Evolutionary conservation across 139 green algal species (phyloP), one percentile per base, ranked within the genome.

Genomic region (Chlamydomonas applanata): DNA sequence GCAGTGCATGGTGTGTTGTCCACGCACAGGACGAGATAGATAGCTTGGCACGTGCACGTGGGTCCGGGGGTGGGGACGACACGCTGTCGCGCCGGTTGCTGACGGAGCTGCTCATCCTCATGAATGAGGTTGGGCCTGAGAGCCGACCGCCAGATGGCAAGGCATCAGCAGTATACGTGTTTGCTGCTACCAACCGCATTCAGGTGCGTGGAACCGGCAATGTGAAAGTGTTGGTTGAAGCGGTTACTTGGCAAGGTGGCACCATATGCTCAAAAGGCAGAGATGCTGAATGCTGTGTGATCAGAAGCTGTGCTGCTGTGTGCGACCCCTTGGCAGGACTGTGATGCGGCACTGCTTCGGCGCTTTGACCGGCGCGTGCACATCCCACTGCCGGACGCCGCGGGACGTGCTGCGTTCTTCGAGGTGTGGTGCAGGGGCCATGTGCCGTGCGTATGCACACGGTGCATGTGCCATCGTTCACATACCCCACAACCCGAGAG

Each of bases 141-240:
- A 0, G 19, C 14, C 2, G 13, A 34, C 19, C 27, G 16, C 49
- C 4, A 57, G 19, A 33, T 1, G 20, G 34, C 29, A 25, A 16
- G 45, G 27, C 7, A 29, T 20, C 9, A 35, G 46, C n/a, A 20
- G 49, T 89, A 9, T 88, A 81, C 63, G 60, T 89, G 2, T 84
- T 91, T 75, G 88, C 83, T 1, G 83, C 81, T 5, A 90, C 88
- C 53, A 92, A 92, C 61, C 88, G 88, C 35, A 80, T 88, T 17
- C 68, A 86, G 84, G 84, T 86, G 49, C 0, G 63, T 13, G 40
- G 2, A 5, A 62, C n/a, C n/a, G n/a, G n/a, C n/a, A n/a, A n/a
- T n/a, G n/a, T n/a, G n/a, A n/a, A n/a, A n/a, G n/a, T n/a, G n/a
- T n/a, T n/a, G n/a, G n/a, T n/a, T n/a, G n/a, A n/a, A n/a, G n/a